Conservation (phyloP, 2,329 filamentous ascomycete species). For the Fusarium sp. region DNA sequence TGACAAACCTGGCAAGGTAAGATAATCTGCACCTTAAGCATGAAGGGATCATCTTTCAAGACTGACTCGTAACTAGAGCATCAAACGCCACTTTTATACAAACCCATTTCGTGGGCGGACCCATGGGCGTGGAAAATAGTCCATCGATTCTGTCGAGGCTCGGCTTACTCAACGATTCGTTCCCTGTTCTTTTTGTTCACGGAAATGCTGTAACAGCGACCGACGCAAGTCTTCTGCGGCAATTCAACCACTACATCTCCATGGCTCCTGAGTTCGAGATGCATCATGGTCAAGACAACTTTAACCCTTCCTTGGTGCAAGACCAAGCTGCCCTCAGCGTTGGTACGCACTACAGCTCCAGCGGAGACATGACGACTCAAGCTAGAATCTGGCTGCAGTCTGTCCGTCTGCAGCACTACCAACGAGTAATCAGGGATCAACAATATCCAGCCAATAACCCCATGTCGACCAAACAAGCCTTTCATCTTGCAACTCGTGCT, state of each 20-base stretch:
- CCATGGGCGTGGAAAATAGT: background rate
- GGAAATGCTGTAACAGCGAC: background rate
- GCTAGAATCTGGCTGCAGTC: conserved; percentile 67
- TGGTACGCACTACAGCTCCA: conserved; percentile 66
- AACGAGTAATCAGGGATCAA: conserved; percentile 46
- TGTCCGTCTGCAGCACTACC: conserved; percentile 56
- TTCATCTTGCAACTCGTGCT: conserved; percentile 65
- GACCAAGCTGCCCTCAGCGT: conserved; percentile 66
- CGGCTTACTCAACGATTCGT: background rate
- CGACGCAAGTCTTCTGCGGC: background rate
- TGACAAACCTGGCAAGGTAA: background rate
- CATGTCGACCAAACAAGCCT: conserved; percentile 67
- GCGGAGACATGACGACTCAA: conserved; percentile 63
- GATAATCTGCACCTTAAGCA: background rate
- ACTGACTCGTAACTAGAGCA: background rate
- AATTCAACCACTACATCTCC: background rate
- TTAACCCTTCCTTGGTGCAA: conserved; percentile 48
- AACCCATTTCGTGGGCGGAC: background rate
- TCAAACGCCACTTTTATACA: background rate
- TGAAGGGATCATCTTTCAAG: background rate
- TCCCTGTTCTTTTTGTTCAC: background rate
- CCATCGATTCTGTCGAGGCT: background rate
- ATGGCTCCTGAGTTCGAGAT: background rate
- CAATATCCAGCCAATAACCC: conserved; percentile 58
- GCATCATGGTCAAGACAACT: background rate